Conservation (phyloP, 2,329 filamentous ascomycete genomes). For the Whalleya microplaca region DNA sequence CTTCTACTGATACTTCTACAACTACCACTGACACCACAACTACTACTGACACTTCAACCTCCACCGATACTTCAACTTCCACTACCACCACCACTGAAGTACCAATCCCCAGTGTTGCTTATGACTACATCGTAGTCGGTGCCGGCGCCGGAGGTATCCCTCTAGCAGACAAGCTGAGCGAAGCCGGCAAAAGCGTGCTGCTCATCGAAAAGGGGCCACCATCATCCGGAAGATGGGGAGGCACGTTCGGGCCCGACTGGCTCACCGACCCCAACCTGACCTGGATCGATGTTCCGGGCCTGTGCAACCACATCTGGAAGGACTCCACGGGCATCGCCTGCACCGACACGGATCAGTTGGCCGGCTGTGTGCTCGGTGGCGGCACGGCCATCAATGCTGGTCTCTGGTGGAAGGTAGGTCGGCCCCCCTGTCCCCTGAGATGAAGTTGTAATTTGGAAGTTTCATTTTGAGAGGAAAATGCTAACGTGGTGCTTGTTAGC, state of each 20-base stretch:
- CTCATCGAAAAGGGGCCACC: conserved; percentile 64
- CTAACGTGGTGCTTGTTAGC: conserved; percentile 39
- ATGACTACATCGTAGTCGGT: conserved; percentile 65
- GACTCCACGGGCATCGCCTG: conserved; percentile 68
- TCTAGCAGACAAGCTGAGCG: conserved; percentile 64
- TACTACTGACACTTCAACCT: conserved; percentile 37
- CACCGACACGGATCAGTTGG: conserved; percentile 73
- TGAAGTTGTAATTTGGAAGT: too few relatives aligned
- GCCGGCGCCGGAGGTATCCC: conserved; percentile 62
- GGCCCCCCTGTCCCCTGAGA: not conserved
- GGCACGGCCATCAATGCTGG: conserved; percentile 70
- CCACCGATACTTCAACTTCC: conserved; percentile 31
- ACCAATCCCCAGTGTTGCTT: conserved; percentile 47
- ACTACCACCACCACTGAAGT: conserved; percentile 37
- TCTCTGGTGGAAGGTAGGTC: conserved; percentile 65
- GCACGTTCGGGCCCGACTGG: conserved; percentile 65
- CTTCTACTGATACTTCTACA: conserved; percentile 48
- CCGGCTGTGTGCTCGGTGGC: conserved; percentile 71
- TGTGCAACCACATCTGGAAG: conserved; percentile 72
- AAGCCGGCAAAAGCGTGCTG: conserved; percentile 66
- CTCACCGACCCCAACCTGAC: conserved; percentile 64
- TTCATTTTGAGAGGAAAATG: not conserved
- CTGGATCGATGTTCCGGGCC: conserved; percentile 71
- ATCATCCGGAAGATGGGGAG: conserved; percentile 68
- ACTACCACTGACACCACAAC: conserved; percentile 44